phyloP scores from a whole-genome alignment of 805 yeast genomes.

The Saitoella complicata region DNA sequence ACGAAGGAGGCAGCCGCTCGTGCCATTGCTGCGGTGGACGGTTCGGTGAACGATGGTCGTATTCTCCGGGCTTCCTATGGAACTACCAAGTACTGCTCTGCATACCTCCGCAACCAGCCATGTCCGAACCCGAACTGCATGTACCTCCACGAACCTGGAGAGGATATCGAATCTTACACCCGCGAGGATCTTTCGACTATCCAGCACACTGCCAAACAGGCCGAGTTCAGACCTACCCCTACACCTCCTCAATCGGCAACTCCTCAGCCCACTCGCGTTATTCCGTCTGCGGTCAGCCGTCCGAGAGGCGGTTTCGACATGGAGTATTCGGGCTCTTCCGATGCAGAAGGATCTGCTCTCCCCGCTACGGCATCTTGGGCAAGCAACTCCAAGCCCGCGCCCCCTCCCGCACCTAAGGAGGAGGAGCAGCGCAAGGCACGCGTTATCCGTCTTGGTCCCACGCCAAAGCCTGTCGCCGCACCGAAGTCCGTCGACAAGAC shows the following conservation, averaged over 20 bases:
- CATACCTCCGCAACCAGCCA: slow-evolving; percentile 82
- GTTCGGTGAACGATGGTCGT: slow-evolving; percentile 83
- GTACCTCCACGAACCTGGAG: slow-evolving; percentile 99
- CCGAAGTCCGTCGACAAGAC: too few species aligned
- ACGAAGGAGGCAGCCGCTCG: slow-evolving; percentile 87
- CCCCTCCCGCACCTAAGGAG: too few species aligned
- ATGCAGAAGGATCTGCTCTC: slow-evolving; percentile 31
- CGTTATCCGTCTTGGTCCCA: too few species aligned
- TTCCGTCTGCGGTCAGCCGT: slow-evolving; percentile 2
- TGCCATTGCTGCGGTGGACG: slow-evolving; percentile 84
- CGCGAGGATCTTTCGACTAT: slow-evolving; percentile 74
- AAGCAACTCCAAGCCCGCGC: neutral
- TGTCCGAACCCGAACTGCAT: slow-evolving; percentile 98
- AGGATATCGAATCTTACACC: slow-evolving; percentile 93
- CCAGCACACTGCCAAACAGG: slow-evolving; percentile 25
- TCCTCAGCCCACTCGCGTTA: neutral
- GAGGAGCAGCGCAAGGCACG: too few species aligned
- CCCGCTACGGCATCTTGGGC: slow-evolving; percentile 68
- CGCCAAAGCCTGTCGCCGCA: too few species aligned
- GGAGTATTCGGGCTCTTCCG: neutral
- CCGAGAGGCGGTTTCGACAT: neutral
- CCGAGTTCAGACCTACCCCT: slow-evolving; percentile 12
- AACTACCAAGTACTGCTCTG: slow-evolving; percentile 95
- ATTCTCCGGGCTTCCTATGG: slow-evolving; percentile 86
- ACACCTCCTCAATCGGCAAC: slow-evolving; percentile 1